phyloP scores from a whole-genome alignment of 305 asterid species.

The Ilex paraguariensis region DNA sequence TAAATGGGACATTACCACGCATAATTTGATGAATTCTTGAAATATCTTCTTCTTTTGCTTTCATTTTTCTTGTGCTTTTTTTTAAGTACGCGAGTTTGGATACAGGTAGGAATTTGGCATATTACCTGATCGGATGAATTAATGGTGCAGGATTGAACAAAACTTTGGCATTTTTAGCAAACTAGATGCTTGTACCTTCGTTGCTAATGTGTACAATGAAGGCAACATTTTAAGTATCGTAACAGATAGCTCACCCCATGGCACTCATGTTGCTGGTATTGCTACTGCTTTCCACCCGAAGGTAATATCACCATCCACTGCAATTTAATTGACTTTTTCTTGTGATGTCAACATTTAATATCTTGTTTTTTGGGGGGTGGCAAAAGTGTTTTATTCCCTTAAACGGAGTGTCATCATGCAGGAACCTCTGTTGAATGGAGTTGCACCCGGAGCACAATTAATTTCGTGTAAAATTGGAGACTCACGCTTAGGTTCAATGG shows the following conservation, averaged over 20 bases:
- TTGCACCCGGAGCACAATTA: constrained; percentile 99
- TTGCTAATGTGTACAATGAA: constrained; percentile 65
- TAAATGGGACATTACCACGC: no score
- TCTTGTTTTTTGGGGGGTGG: no score
- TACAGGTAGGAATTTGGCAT: no score
- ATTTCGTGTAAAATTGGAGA: constrained; percentile 97
- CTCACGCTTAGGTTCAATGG: constrained; percentile 97
- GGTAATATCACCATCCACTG: constrained; percentile 38
- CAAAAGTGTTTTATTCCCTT: not conserved
- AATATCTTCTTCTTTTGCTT: no score
- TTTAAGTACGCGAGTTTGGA: no score
- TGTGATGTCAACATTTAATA: not conserved
- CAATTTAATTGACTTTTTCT: constrained; percentile 1
- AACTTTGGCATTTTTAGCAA: constrained; percentile 89
- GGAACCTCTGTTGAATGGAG: constrained; percentile 97
- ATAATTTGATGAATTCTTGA: no score
- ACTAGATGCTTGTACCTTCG: constrained; percentile 82
- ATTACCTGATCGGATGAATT: not conserved
- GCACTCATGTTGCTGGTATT: constrained; percentile 99
- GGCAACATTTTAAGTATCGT: constrained; percentile 92
- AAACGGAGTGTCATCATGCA: constrained; percentile 25
- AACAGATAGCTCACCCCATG: constrained; percentile 93
- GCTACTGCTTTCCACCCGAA: constrained; percentile 87
- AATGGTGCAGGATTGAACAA: constrained; percentile 67
- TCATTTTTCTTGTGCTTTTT: no score